phyloP scores from a whole-genome alignment of 176 grass and related monocot genomes.

The maize (Zea mays) region Zm-B73-REFERENCE-NAM-5.0 NC_050098.1:196489001-196489500 shows the following conservation, averaged over 20 bases:
- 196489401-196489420: neutral
- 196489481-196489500: conserved; percentile 27
- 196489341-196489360: neutral
- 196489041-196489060: neutral
- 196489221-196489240: conserved; percentile 67
- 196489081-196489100: conserved; percentile 2
- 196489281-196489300: neutral
- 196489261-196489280: conserved; percentile 20
- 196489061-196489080: neutral
- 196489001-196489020: neutral
- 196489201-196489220: conserved; percentile 83
- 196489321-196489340: neutral
- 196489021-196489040: neutral
- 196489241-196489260: conserved; percentile 11
- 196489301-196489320: neutral
- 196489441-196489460: neutral
- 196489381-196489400: neutral
- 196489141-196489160: conserved; percentile 85
- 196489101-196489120: neutral
- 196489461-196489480: neutral
- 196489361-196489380: neutral
- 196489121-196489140: conserved; percentile 31
- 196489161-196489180: conserved; percentile 95
- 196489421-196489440: conserved; percentile 17
- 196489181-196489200: conserved; percentile 84